Evolutionary conservation across 2,329 filamentous ascomycete genomes (phyloP).

Genomic region (Penicillium glabrum): DNA sequence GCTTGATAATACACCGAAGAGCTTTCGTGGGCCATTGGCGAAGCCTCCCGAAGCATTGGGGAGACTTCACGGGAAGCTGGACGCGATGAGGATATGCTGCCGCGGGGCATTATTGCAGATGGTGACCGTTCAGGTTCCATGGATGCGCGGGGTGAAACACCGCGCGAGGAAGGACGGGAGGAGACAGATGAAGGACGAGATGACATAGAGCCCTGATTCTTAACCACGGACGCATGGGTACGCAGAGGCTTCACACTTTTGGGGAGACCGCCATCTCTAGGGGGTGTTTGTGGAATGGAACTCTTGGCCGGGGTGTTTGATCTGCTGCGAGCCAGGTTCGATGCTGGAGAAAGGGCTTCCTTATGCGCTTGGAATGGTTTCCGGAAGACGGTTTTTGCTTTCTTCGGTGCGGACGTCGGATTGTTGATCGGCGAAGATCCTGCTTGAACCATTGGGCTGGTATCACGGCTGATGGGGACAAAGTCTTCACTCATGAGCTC

Average conservation of each 20-base stretch:
- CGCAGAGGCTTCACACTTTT: constrained; percentile 34
- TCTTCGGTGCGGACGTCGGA: constrained; percentile 55
- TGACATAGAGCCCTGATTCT: constrained; percentile 35
- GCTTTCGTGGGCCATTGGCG: constrained; percentile 5
- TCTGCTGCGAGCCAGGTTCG: constrained; percentile 31
- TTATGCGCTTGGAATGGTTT: constrained; percentile 67
- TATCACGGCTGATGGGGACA: constrained; percentile 60
- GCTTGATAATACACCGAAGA: not conserved
- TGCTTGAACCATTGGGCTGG: constrained; percentile 55
- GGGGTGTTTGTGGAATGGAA: constrained; percentile 36
- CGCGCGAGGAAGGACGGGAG: constrained; percentile 29
- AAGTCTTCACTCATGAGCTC: constrained; percentile 83
- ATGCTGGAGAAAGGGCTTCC: constrained; percentile 44
- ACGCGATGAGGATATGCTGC: constrained; percentile 17
- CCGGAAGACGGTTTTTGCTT: constrained; percentile 59
- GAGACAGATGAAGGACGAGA: constrained; percentile 36
- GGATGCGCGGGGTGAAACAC: constrained; percentile 27
- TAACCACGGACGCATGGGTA: constrained; percentile 39
- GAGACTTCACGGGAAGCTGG: constrained; percentile 31
- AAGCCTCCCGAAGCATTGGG: not conserved
- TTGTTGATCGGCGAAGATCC: constrained; percentile 47
- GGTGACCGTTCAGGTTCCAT: constrained; percentile 20
- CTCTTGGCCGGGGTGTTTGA: constrained; percentile 38
- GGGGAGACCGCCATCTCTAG: constrained; percentile 35
- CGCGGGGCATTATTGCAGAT: constrained; percentile 16